Percentiles rank a stretch among this genome's conserved stretches.
These are phyloP conservation scores for Pleurotus tuber-regium DNA, from an alignment of 768 basidiomycete genomes.

Conservation along the genomic window DNA sequence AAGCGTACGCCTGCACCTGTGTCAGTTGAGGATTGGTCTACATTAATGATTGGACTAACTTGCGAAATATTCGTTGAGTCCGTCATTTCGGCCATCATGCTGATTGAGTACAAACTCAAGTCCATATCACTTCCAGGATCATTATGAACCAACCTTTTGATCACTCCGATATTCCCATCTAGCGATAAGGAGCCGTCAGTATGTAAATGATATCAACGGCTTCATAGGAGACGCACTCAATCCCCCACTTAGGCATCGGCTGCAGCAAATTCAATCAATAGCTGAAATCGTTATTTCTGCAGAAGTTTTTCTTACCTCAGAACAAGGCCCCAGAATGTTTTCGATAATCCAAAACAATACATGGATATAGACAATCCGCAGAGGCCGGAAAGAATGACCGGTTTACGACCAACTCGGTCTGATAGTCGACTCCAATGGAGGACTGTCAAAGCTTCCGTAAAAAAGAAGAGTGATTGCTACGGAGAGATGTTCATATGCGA, in stretches of 20 bases:
- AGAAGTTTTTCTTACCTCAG: conserved; percentile 24
- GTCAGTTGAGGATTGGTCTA: background rate
- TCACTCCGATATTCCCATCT: conserved; percentile 37
- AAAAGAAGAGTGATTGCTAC: conserved; percentile 61
- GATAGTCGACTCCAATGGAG: conserved; percentile 64
- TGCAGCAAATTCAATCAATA: conserved; percentile 8
- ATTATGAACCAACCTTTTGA: conserved; percentile 42
- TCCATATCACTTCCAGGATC: too few relatives aligned
- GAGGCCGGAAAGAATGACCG: conserved; percentile 55
- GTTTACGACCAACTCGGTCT: conserved; percentile 60
- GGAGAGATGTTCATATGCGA: background rate
- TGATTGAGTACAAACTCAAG: too few relatives aligned
- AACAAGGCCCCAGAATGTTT: conserved; percentile 51
- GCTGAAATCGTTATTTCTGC: too few relatives aligned
- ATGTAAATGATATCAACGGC: background rate
- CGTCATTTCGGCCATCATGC: conserved; percentile 55
- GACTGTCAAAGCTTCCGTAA: conserved; percentile 55
- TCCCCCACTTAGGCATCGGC: conserved; percentile 53
- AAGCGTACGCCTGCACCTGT: conserved; percentile 41
- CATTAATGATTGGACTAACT: background rate
- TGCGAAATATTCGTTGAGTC: conserved; percentile 49
- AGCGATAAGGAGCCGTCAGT: background rate
- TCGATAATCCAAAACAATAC: conserved; percentile 58
- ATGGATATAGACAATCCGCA: conserved; percentile 54
- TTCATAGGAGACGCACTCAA: conserved; percentile 39